Evolutionary conservation across 768 basidiomycete species (phyloP).

Genomic region (Mycena chlorophos): DNA sequence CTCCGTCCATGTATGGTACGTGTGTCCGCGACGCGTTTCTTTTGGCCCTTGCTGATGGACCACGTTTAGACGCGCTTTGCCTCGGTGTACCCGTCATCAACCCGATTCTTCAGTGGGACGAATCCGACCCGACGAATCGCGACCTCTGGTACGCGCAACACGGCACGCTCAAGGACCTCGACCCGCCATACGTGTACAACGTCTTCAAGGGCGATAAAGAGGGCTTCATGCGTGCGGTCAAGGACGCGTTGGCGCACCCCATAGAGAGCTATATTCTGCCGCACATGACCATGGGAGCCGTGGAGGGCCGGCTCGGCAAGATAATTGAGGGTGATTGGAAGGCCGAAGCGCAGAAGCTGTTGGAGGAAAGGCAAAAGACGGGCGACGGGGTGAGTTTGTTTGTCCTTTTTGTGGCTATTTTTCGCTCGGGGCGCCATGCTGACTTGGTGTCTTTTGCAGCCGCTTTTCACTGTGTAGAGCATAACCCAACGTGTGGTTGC

Average conservation of each 20-base stretch:
- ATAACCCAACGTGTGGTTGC: too few relatives aligned
- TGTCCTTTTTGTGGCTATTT: too few relatives aligned
- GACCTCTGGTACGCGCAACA: slow-evolving; percentile 34
- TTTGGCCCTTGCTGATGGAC: background rate
- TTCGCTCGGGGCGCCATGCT: too few relatives aligned
- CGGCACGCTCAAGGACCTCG: slow-evolving; percentile 27
- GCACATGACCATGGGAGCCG: slow-evolving; percentile 31
- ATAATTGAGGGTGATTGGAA: slow-evolving; percentile 38
- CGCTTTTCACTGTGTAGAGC: too few relatives aligned
- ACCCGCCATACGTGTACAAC: slow-evolving; percentile 38
- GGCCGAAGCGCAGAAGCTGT: slow-evolving; percentile 24
- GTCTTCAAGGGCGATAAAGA: slow-evolving; percentile 31
- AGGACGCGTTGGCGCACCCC: slow-evolving; percentile 28
- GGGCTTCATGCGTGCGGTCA: slow-evolving; percentile 31
- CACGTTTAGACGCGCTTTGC: slow-evolving; percentile 30
- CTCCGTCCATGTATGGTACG: background rate
- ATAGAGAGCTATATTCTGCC: slow-evolving; percentile 35
- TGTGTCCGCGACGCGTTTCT: background rate
- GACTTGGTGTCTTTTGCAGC: too few relatives aligned
- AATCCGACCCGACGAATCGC: slow-evolving; percentile 29
- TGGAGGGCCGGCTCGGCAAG: slow-evolving; percentile 26
- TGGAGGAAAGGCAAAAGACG: background rate
- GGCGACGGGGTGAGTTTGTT: too few relatives aligned
- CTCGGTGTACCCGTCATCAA: slow-evolving; percentile 39
- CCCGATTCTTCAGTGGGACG: slow-evolving; percentile 34